Conservation (phyloP, 2,329 filamentous ascomycete genomes). For the Mollisia scopiformis region DNA sequence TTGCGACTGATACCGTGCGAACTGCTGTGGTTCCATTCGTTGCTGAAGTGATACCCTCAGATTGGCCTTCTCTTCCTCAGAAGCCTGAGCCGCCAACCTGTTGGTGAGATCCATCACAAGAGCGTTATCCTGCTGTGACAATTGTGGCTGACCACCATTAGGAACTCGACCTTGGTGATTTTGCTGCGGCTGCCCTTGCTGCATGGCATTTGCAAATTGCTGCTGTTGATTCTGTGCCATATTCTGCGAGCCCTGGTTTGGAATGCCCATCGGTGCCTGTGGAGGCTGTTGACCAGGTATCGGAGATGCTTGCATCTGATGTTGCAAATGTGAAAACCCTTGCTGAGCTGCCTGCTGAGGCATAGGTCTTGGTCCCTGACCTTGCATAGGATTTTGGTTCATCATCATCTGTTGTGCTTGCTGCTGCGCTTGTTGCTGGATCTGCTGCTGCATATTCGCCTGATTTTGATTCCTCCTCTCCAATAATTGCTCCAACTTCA, state of each 20-base stretch:
- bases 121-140: slow-evolving; percentile 29
- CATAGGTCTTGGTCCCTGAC: slow-evolving; percentile 51
- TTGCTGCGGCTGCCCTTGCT: slow-evolving; percentile 24
- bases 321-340: slow-evolving; percentile 60
- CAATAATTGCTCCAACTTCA: slow-evolving; percentile 34
- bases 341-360: slow-evolving; percentile 53
- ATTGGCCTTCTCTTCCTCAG: slow-evolving; percentile 49
- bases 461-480: slow-evolving; percentile 32
- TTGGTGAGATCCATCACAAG: slow-evolving; percentile 29
- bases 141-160: slow-evolving; percentile 22
- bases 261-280: slow-evolving; percentile 37
- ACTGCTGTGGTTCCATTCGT: slow-evolving; percentile 43
- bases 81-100: slow-evolving; percentile 36
- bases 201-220: slow-evolving; percentile 16
- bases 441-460: slow-evolving; percentile 46
- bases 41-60: slow-evolving; percentile 44
- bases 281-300: slow-evolving; percentile 49
- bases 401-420: slow-evolving; percentile 56
- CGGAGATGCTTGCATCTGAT: slow-evolving; percentile 58
- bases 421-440: slow-evolving; percentile 42
- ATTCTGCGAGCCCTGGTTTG: slow-evolving; percentile 32
- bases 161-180: slow-evolving; percentile 21
- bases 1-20: slow-evolving; percentile 47
- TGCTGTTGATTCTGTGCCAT: slow-evolving; percentile 30
- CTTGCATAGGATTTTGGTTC: slow-evolving; percentile 51